Evolutionary conservation across 2,329 filamentous ascomycete species (phyloP), one percentile per base, ranked within the genome.

Genomic region (Beauveria asiatica): DNA sequence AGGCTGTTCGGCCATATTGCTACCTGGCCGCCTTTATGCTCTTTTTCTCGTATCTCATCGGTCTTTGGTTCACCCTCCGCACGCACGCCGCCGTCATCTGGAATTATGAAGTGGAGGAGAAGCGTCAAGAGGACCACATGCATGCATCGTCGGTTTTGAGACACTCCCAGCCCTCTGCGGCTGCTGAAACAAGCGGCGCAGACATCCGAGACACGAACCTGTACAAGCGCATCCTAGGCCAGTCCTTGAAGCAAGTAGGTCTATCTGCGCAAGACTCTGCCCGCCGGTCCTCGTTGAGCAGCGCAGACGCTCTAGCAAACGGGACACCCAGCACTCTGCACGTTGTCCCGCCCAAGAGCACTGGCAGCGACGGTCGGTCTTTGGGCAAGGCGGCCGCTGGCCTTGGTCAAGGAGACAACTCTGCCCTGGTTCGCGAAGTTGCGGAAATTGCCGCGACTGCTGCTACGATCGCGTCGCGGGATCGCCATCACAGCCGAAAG

Each of bases 31-130:
- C 94, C 0, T 75, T 87, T 4, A 81, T 95, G 69, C 79, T 99
- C 16, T 97, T 99, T 75, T 77, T 96, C 30, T 95, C 92, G 1
- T 99, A 99, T 70, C 80, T 94, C 41, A 94, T 97, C 62, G 94
- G 94, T 25, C 79, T 99, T 16, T 90, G 94, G 81, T 99, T 99
- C 74, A 99, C 94, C 1, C 82, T 99, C 21, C 84, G 94, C 64
- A 99, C 94, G 0, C 94, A 99, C 70, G 94, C 94, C 4, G 92
- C 95, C 5, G 89, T 97, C 50, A 99, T 99, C 65, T 99, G 94
- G 94, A 94, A 92, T 68, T 88, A 83, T 9, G 92, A 97, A 63
- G 71, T 81, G 3, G 89, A 92, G 44, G 89, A 92, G 74, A 92
- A 91, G 75, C 87, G 84, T 67, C 78, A 83, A 45, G 82, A 85